Evolutionary conservation across 177 flowering plant genomes (phyloP), one percentile per base, ranked within the genome.

Genomic region (Vitis hybrid): DNA sequence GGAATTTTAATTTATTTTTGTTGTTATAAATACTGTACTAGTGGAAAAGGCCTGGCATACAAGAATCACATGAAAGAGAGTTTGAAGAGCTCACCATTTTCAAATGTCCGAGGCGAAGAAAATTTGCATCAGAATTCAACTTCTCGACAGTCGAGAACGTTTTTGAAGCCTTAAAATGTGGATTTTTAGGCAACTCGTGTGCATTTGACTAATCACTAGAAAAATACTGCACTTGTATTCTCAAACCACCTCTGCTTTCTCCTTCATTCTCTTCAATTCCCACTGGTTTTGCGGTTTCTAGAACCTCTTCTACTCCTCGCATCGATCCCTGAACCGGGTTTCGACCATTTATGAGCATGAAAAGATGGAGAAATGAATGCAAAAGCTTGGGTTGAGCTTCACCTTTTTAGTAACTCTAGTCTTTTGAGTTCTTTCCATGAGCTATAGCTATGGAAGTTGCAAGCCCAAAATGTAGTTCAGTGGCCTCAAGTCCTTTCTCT

Each of bases 401-500:
- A 45, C 49, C 16, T 16, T 29, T 50, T n/a, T 15, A 49, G 53
- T 50, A 14, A 65, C 20, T 26, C 22, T 59, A 15, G 11, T 20
- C 10, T 19, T 20, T 48, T 7, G 16, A 55, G 10, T 3, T 55
- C 63, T 16, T 51, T 69, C 70, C 55, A 56, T 62, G 72, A 70
- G 70, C 60, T 53, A 10, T 74, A 59, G 7, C 18, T 16, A 90
- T 90, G 97, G 94, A 87, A 66, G 77, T 75, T 65, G 61, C 75
- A 15, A 85, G 89, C 71, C 68, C 85, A 2, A 89, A 80, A 68
- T 71, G 67, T 6, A 75, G 77, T 65, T 79, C 90, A 22, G 52
- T 81, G 6, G 74, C 76, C 14, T 80, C 87, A 2, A 89, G 94
- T 78, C 94, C 93, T 72, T 84, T 84, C 74, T 80, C 87, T 51